Base-by-base conservation (phyloP, 2,329 filamentous ascomycete genomes). In the Clarireedia monteithiana region DNA sequence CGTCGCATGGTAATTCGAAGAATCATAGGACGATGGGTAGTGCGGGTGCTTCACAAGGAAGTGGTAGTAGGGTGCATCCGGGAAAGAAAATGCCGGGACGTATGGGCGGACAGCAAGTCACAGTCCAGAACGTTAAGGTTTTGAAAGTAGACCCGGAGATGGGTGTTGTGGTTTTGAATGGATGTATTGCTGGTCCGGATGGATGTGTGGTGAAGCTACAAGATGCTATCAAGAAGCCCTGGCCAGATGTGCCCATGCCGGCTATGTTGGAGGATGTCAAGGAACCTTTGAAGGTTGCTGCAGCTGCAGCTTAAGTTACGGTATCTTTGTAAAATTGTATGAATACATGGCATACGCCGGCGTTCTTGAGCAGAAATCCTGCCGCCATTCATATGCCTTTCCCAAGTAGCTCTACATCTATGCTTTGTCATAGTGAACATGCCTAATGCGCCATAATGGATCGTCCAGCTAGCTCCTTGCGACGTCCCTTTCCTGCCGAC, bases 31-130 rank as follows among this genome's bases (percentile, higher is more conserved):
- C 88, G 27, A 89, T 96, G 75, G 94, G 94, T 78, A 92, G 90
- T 36, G 81, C 86, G 6, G 94, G 94, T 70, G 89, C 88, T 58
- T 88, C 87, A 64, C 94, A 99, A 74, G 94, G 94, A 62, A 85
- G 88, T 69, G 94, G 94, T 74, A 95, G 89, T 60, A 84, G 94
- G 73, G 92, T 99, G 24, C 77, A 91, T 69, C 94, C 94, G 0
- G 94, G 94, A 59, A 99, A 99, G 83, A 94, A 91, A 75, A 99
- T 99, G 94, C 84, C 94, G 3, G 94, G 94, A 55, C 84, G 89
- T 58, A 97, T 99, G 94, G 94, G 94, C 61, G 88, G 87, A 62
- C 82, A 95, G 72, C 84, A 83, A 63, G 88, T 91, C 55, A 99
- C 94, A 48, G 80, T 94, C 57, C 91, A 96, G 79, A 96, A 95